These are phyloP conservation scores for Pseudocercospora pini-densiflorae DNA, from an alignment of 2,329 filamentous ascomycete genomes.

Conservation along the genomic window DNA sequence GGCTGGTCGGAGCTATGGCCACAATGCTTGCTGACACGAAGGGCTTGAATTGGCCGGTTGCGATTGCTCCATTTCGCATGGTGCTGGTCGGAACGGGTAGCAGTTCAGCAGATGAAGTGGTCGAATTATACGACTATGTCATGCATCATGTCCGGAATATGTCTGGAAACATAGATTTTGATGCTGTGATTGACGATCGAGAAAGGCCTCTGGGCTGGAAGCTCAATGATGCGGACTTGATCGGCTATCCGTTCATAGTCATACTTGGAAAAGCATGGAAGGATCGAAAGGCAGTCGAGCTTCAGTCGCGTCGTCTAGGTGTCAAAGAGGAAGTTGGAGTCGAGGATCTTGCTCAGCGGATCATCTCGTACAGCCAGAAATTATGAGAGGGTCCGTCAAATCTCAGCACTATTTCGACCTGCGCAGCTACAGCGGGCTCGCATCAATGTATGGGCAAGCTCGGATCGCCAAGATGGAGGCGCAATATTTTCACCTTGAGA, in stretches of 20 bases:
- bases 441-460: background rate
- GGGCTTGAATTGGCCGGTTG: constrained; percentile 86
- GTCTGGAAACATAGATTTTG: constrained; percentile 40
- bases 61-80: constrained; percentile 82
- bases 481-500: background rate
- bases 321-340: constrained; percentile 55
- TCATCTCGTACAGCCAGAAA: constrained; percentile 23
- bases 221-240: constrained; percentile 83
- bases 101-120: constrained; percentile 23
- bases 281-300: constrained; percentile 63
- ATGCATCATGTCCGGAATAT: constrained; percentile 19
- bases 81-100: constrained; percentile 61
- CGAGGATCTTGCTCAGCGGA: constrained; percentile 19
- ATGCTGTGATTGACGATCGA: constrained; percentile 75
- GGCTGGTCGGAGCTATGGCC: constrained; percentile 85
- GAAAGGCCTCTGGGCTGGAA: constrained; percentile 76
- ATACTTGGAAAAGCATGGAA: constrained; percentile 76
- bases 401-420: background rate
- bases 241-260: constrained; percentile 84
- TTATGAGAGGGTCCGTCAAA: constrained; percentile 16
- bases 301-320: constrained; percentile 74
- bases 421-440: background rate
- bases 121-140: constrained; percentile 66
- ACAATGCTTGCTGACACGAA: constrained; percentile 71
- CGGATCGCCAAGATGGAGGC: background rate